These are phyloP conservation scores for Afroboletus lepidellus DNA, from an alignment of 1,284 basidiomycete species.

Conservation along the genomic window DNA sequence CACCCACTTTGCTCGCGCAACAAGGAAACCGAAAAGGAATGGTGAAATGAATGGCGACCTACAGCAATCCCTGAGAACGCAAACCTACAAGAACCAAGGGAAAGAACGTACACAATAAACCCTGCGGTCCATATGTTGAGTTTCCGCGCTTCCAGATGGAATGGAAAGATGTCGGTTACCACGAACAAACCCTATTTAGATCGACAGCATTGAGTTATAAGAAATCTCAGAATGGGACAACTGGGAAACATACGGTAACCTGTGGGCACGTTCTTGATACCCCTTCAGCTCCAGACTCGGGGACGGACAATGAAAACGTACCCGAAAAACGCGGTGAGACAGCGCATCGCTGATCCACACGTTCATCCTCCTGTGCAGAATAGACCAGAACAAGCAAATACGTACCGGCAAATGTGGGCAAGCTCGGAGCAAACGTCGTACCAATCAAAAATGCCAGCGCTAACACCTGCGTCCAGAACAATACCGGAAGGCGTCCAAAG, in stretches of 20 bases:
- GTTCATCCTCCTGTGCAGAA: not conserved
- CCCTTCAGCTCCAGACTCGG: slow-evolving; percentile 7
- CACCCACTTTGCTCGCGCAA: slow-evolving; percentile 50
- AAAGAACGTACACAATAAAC: slow-evolving; percentile 57
- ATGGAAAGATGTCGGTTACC: slow-evolving; percentile 70
- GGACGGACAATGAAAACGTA: slow-evolving; percentile 32
- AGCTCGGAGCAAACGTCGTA: slow-evolving; percentile 51
- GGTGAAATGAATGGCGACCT: slow-evolving; percentile 63
- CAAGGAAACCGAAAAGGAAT: slow-evolving; percentile 69
- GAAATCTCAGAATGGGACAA: not conserved
- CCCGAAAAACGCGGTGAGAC: slow-evolving; percentile 69
- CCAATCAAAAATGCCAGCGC: slow-evolving; percentile 49
- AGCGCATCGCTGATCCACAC: slow-evolving; percentile 56
- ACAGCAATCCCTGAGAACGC: not conserved
- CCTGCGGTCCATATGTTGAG: slow-evolving; percentile 74
- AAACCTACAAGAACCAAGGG: not conserved
- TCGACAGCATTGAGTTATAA: slow-evolving; percentile 1
- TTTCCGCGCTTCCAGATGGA: slow-evolving; percentile 74
- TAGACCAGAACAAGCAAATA: not conserved
- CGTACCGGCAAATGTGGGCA: slow-evolving; percentile 47
- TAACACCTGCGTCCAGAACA: slow-evolving; percentile 59
- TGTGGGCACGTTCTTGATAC: slow-evolving; percentile 58
- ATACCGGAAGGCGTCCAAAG: slow-evolving; percentile 55
- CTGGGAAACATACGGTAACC: slow-evolving; percentile 50
- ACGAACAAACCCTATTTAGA: slow-evolving; percentile 56